These are phyloP conservation scores for Dicorynia guianensis DNA, from an alignment of 306 rosid genomes.

Conservation along the genomic window DNA sequence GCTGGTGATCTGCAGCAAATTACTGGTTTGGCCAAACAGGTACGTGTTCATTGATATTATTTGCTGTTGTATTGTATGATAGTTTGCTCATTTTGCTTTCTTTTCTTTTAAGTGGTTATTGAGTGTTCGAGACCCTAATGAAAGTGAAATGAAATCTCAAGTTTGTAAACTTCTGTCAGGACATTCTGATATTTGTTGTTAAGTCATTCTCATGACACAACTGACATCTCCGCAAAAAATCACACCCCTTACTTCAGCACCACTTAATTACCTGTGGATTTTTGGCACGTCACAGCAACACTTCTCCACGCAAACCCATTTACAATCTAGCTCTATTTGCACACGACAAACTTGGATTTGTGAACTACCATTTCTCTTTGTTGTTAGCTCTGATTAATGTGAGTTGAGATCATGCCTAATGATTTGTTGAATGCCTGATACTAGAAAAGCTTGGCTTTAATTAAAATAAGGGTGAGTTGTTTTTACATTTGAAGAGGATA, in stretches of 20 bases:
- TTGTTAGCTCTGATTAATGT: conserved; percentile 18
- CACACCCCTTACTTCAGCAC: too few relatives aligned
- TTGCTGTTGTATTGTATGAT: background rate
- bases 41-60: conserved; percentile 36
- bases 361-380: background rate
- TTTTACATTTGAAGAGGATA: conserved; percentile 15
- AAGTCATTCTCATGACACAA: background rate
- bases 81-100: background rate
- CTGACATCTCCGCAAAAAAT: too few relatives aligned
- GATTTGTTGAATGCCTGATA: conserved; percentile 21
- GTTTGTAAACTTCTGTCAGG: conserved; percentile 1
- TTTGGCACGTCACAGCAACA: too few relatives aligned
- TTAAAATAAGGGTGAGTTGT: conserved; percentile 1
- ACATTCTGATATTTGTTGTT: background rate
- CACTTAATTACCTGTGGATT: too few relatives aligned
- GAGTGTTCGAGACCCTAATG: background rate
- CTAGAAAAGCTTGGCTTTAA: background rate
- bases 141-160: background rate
- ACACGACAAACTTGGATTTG: too few relatives aligned
- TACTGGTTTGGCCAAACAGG: conserved; percentile 96
- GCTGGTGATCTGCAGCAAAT: conserved; percentile 98
- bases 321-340: too few relatives aligned
- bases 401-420: conserved; percentile 6
- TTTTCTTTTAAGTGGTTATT: conserved; percentile 7
- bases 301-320: too few relatives aligned